Percentiles rank a stretch among this genome's conserved stretches.
phyloP scores from a whole-genome alignment of 2,329 filamentous ascomycete species.

The Fusarium chaquense region DNA sequence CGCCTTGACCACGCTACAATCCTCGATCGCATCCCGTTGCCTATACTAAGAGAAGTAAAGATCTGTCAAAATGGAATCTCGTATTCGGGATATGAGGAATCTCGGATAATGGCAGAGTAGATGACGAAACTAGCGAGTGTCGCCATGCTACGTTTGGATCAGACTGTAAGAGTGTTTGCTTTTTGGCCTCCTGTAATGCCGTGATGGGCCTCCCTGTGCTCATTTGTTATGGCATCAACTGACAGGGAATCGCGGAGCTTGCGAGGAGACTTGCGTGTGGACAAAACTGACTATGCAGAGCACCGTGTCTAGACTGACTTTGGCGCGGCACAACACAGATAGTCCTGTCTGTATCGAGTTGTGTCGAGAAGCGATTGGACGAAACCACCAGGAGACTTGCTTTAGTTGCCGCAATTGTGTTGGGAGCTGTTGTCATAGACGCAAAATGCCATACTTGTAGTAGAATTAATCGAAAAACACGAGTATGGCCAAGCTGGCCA shows the following conservation, averaged over 20 bases:
- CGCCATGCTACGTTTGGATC: background rate
- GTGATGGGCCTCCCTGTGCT: background rate
- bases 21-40: too few species aligned
- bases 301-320: background rate
- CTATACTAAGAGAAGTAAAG: background rate
- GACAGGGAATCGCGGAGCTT: background rate
- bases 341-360: background rate
- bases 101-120: background rate
- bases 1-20: too few species aligned
- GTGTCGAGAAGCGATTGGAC: background rate
- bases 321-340: fast-evolving
- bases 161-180: background rate
- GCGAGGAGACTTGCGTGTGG: background rate
- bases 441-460: background rate
- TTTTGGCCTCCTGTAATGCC: background rate
- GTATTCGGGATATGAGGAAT: background rate
- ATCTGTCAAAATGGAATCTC: background rate
- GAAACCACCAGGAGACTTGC: too few species aligned
- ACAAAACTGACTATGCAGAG: background rate
- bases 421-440: background rate
- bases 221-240: too few species aligned
- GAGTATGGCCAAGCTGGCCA: fast-evolving
- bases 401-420: background rate
- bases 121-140: background rate
- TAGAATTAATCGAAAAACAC: background rate